phyloP scores from a whole-genome alignment of 2,329 filamentous ascomycete species.

The Penicillium sp. region DNA sequence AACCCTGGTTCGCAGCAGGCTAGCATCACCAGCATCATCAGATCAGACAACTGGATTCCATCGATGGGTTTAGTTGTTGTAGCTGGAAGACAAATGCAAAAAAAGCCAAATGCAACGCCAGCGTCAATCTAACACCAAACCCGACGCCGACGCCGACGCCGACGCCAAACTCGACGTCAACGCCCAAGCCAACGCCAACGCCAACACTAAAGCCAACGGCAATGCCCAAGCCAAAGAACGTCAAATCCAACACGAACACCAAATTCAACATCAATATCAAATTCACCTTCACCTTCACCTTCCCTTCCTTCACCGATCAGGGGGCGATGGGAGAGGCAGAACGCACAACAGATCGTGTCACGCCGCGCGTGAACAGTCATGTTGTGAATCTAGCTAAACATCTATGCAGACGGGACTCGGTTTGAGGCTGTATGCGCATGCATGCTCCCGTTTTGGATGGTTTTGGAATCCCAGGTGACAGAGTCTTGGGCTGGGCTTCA shows the following conservation, averaged over 20 bases:
- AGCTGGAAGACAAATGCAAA: too few species aligned
- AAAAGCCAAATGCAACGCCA: neutral
- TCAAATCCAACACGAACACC: neutral
- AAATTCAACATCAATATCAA: neutral
- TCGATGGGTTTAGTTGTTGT: neutral
- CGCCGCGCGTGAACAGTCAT: neutral
- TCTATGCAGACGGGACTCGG: neutral
- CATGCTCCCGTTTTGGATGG: neutral
- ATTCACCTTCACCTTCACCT: neutral
- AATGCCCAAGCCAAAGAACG: neutral
- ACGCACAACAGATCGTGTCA: neutral
- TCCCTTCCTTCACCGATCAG: neutral
- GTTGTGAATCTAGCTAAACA: neutral
- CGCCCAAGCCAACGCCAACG: neutral
- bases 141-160: neutral
- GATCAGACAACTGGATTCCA: neutral
- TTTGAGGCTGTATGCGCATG: neutral
- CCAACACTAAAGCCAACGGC: neutral
- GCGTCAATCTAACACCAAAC: neutral
- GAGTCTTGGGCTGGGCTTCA: neutral
- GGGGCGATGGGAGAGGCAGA: too few species aligned
- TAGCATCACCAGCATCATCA: neutral
- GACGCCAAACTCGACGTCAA: neutral
- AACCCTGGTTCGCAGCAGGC: neutral
- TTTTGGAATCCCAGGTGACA: slow-evolving; percentile 1